Base-by-base conservation (phyloP, 768 basidiomycete species). In the Tremella fuciformis region DNA sequence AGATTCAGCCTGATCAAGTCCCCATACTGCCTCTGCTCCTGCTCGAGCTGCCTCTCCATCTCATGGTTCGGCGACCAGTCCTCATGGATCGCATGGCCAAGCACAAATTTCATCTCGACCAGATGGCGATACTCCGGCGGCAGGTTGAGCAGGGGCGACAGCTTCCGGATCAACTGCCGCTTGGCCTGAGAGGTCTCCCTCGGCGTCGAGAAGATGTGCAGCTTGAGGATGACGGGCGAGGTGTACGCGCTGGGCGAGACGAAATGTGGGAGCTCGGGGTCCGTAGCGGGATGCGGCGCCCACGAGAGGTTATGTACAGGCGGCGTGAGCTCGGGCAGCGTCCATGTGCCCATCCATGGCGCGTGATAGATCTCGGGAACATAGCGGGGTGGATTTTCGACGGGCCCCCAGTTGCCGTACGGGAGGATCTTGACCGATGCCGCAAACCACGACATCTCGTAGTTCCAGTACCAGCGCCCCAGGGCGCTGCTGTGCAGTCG, bases 171-270 rank as follows among this genome's bases (percentile, higher is more conserved):
- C 39, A 65, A n/a, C 1, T 51, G 24, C 15, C 67, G 38, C 25
- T 53, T 6, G 44, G 40, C 16, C 37, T 38, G 53, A 48, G 53
- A 42, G 3, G 42, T 49, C 21, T 50, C 25, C 2, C 49, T 41
- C 18, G 59, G 39, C n/a, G 59, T 65, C n/a, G 64, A 65, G 42
- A 65, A 69, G 41, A 69, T 55, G 49, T 69, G 64, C 13, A 69
- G 39, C 50, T 62, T 62, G 44, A 62, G n/a, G 3, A 62, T 57
- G 18, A 54, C 60, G 22, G 60, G 60, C 2, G 49, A 52, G 11
- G 29, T 6, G 29, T 34, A 34, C 29, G 29, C 29, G 29, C 29
- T 34, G 11, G 29, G 29, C 29, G 29, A 13, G 24, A 46, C n/a
- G 18, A 21, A 19, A 34, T 34, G 29, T 11, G 29, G 29, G 6